Percentiles rank a stretch among this genome's conserved stretches.
phyloP scores from a whole-genome alignment of 352 stramenopile species.

The Pythium volutum region DNA sequence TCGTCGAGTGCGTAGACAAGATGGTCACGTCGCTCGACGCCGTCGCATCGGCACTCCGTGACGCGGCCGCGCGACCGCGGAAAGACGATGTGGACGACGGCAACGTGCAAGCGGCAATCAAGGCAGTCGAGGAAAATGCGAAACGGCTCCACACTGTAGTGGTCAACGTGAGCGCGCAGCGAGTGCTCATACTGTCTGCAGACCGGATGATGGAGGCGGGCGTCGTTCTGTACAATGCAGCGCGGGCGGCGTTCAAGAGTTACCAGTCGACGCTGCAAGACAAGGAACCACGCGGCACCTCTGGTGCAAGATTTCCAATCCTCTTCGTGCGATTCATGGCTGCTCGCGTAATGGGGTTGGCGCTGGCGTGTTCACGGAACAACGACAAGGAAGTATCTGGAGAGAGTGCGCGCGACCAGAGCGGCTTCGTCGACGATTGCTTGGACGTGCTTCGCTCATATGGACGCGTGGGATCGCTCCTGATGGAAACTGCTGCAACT shows the following conservation, averaged over 20 bases:
- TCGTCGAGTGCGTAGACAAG: slow-evolving; percentile 10
- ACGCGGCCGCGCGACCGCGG: background rate
- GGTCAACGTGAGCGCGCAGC: slow-evolving; percentile 19
- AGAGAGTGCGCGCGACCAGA: slow-evolving; percentile 14
- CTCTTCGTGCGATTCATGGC: slow-evolving; percentile 48
- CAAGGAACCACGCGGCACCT: background rate
- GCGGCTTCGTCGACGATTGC: slow-evolving; percentile 45
- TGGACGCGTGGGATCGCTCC: slow-evolving; percentile 57
- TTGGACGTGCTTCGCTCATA: slow-evolving; percentile 73
- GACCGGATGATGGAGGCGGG: slow-evolving; percentile 53
- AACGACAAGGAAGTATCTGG: background rate
- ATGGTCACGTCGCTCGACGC: slow-evolving; percentile 9
- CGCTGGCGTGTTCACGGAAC: slow-evolving; percentile 33
- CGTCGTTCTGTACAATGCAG: slow-evolving; percentile 68
- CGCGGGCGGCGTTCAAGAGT: slow-evolving; percentile 37
- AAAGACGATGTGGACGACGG: background rate
- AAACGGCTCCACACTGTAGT: slow-evolving; percentile 35
- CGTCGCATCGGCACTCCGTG: background rate
- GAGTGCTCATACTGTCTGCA: slow-evolving; percentile 30
- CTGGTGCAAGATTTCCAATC: slow-evolving; percentile 22
- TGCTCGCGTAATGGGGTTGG: slow-evolving; percentile 60
- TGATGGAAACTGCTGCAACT: slow-evolving; percentile 50
- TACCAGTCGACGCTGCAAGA: slow-evolving; percentile 29
- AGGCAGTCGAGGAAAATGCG: slow-evolving; percentile 2
- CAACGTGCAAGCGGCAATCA: background rate